Evolutionary conservation across 2,329 filamentous ascomycete species (phyloP).

Genomic region (Cordyceps javanica): DNA sequence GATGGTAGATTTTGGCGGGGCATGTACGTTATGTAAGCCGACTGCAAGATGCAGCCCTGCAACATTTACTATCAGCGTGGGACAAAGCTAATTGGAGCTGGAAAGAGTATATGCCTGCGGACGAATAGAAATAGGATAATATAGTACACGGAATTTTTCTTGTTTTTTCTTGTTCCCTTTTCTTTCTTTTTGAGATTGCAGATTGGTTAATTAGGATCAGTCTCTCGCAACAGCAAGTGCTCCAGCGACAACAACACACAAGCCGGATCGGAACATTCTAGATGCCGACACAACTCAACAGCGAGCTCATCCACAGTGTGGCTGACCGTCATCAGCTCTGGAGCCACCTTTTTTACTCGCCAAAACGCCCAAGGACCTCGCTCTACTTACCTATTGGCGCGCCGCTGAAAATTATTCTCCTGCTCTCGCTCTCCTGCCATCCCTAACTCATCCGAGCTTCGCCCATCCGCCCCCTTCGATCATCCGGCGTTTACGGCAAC

Average conservation of each 20-base stretch:
- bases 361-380: no score
- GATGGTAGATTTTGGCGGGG: constrained; percentile 2
- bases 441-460: constrained; percentile 15
- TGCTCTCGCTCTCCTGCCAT: constrained; percentile 17
- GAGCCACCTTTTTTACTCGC: constrained; percentile 2
- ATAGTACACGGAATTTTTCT: no score
- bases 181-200: no score
- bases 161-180: neutral
- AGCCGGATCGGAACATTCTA: constrained; percentile 8
- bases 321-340: constrained; percentile 10
- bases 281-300: neutral
- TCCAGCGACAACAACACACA: neutral
- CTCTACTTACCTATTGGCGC: constrained; percentile 11
- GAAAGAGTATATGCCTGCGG: no score
- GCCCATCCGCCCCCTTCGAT: constrained; percentile 12
- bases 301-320: constrained; percentile 2
- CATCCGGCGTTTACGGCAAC: constrained; percentile 14
- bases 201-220: no score
- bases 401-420: constrained; percentile 21
- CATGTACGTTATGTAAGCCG: neutral
- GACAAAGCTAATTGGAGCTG: neutral
- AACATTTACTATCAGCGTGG: neutral
- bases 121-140: no score
- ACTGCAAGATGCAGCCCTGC: neutral
- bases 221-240: neutral